Evolutionary conservation across 2,329 filamentous ascomycete species (phyloP).

Genomic region (Zelopaecilomyces penicillatus): DNA sequence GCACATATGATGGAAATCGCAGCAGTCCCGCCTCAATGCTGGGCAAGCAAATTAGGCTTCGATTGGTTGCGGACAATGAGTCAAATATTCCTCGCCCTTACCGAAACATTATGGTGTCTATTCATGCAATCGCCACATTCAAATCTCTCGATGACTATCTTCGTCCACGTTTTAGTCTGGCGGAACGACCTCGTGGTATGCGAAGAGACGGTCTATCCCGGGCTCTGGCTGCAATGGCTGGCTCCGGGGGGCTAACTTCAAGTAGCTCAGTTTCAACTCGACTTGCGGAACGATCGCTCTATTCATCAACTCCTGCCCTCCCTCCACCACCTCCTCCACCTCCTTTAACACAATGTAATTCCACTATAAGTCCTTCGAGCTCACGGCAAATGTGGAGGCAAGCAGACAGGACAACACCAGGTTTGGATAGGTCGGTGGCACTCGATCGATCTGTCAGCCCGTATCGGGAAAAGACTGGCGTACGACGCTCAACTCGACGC

Average conservation of each 20-base stretch:
- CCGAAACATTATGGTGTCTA: conserved; percentile 94
- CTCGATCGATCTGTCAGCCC: conserved; percentile 38
- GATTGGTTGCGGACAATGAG: conserved; percentile 79
- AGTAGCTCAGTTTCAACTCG: conserved; percentile 38
- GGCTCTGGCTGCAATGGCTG: conserved; percentile 69
- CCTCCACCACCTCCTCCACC: conserved; percentile 28
- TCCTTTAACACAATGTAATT: conserved; percentile 8
- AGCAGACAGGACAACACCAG: conserved; percentile 38
- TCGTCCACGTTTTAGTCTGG: conserved; percentile 74
- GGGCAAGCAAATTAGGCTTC: conserved; percentile 86
- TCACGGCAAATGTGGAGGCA: conserved; percentile 37
- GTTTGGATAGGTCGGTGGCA: conserved; percentile 31
- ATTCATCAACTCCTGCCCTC: conserved; percentile 26
- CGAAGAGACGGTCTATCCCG: conserved; percentile 58
- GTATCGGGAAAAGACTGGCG: conserved; percentile 48
- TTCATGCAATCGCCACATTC: conserved; percentile 96
- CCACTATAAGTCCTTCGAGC: conserved; percentile 31
- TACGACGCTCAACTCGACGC: conserved; percentile 57
- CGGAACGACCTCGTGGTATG: conserved; percentile 56
- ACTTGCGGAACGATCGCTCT: conserved; percentile 36
- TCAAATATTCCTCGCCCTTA: conserved; percentile 84
- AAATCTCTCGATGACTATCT: conserved; percentile 95
- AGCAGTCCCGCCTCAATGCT: conserved; percentile 93
- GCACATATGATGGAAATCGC: conserved; percentile 79
- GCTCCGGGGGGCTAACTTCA: conserved; percentile 54